These are phyloP conservation scores for Acorus calamus DNA, from an alignment of 106 monocot species.

Conservation along the genomic window DNA sequence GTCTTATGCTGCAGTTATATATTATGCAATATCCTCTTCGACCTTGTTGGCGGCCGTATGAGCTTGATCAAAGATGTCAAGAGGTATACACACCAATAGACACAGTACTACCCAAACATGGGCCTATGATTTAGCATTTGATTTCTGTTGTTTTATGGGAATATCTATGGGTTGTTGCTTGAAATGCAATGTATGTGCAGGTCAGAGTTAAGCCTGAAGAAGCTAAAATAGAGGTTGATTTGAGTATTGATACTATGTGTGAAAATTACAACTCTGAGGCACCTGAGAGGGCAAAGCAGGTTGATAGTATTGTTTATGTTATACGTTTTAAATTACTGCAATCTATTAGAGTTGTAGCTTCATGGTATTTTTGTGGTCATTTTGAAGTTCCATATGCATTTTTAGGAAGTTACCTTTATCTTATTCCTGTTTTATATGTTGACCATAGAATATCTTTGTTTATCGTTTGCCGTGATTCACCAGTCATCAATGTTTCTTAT, in stretches of 20 bases:
- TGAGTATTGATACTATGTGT: slow-evolving; percentile 9
- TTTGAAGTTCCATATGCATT: too few relatives aligned
- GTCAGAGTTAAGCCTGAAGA: slow-evolving; percentile 14
- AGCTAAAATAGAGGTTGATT: slow-evolving; percentile 15
- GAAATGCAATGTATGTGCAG: slow-evolving; percentile 1
- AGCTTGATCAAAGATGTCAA: slow-evolving; percentile 17
- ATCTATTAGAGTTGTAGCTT: too few relatives aligned
- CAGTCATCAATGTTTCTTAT: too few relatives aligned
- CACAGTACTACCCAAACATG: too few relatives aligned
- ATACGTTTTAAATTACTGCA: too few relatives aligned
- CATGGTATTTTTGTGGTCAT: too few relatives aligned
- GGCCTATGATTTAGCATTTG: background rate
- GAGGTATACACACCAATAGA: background rate
- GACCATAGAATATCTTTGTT: too few relatives aligned
- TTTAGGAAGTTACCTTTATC: too few relatives aligned
- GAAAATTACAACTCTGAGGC: slow-evolving; percentile 16
- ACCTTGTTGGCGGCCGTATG: slow-evolving; percentile 22
- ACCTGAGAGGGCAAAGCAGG: slow-evolving; percentile 6
- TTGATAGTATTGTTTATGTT: background rate
- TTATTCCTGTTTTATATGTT: too few relatives aligned
- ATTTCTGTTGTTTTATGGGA: background rate
- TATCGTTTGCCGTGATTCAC: too few relatives aligned
- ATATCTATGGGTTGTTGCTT: background rate
- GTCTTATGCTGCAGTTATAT: slow-evolving; percentile 11
- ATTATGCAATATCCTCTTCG: slow-evolving; percentile 20